Conservation (phyloP, 176 grass and related monocot genomes). For the Secale cereale region DNA sequence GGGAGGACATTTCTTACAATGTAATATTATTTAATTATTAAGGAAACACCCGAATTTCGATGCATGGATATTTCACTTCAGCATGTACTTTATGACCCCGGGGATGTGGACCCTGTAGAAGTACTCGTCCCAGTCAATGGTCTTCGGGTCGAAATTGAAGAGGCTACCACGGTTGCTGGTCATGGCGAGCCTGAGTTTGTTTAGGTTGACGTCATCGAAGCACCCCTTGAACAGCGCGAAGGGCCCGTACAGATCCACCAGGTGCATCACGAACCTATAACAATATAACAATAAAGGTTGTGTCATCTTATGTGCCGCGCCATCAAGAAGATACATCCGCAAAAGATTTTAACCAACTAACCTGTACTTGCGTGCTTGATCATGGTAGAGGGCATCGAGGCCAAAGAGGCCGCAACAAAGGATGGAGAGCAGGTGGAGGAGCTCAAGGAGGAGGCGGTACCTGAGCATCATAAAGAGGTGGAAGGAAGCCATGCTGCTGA, state of each 20-base stretch:
- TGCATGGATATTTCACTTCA: slow-evolving; percentile 20
- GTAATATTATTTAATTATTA: neutral
- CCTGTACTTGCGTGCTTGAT: slow-evolving; percentile 35
- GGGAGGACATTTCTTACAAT: neutral
- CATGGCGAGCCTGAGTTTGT: slow-evolving; percentile 16
- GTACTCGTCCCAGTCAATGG: slow-evolving; percentile 49
- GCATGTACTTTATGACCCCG: slow-evolving; percentile 42
- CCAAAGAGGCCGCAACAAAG: slow-evolving; percentile 16
- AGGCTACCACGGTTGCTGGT: neutral
- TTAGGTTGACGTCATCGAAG: slow-evolving; percentile 44
- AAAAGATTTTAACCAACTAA: neutral
- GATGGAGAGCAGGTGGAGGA: slow-evolving; percentile 28
- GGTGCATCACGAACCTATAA: slow-evolving; percentile 33
- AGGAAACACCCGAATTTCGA: neutral
- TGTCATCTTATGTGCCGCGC: neutral
- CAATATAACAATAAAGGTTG: neutral
- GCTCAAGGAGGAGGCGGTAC: slow-evolving; percentile 56
- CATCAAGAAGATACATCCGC: neutral
- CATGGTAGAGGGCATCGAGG: neutral
- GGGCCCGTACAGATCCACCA: slow-evolving; percentile 56
- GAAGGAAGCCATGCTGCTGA: slow-evolving; percentile 44
- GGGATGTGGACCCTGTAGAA: slow-evolving; percentile 49
- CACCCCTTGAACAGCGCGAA: slow-evolving; percentile 57
- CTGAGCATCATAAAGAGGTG: slow-evolving; percentile 45
- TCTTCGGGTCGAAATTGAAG: slow-evolving; percentile 41